Conservation (phyloP, 2,329 filamentous ascomycete species). For the Ophiostoma sp. region DNA sequence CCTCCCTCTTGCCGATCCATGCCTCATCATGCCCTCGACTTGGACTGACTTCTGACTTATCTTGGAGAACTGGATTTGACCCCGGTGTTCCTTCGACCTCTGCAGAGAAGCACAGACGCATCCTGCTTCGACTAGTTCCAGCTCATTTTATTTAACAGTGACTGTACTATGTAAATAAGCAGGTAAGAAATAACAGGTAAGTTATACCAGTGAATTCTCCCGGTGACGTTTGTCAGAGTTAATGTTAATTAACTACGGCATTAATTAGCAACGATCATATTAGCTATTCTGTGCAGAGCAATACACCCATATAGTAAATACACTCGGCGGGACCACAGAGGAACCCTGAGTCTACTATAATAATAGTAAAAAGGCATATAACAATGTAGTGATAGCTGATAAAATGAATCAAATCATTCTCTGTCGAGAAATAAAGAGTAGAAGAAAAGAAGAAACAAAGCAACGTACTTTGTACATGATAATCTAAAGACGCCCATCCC, state of each 20-base stretch:
- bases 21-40: not conserved
- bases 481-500: not conserved
- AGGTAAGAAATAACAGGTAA: not conserved
- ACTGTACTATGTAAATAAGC: not conserved
- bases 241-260: not conserved
- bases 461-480: not conserved
- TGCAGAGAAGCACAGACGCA: not conserved
- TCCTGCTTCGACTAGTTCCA: not conserved
- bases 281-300: not conserved
- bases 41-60: not conserved
- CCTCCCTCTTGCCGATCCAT: constrained; percentile 1
- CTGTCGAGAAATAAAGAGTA: not conserved
- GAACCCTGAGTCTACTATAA: not conserved
- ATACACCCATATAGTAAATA: not conserved
- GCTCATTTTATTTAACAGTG: not conserved
- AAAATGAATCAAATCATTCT: not conserved
- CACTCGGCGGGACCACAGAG: not conserved
- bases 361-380: not conserved
- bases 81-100: not conserved
- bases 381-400: not conserved
- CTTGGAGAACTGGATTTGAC: not conserved
- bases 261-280: not conserved
- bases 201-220: not conserved
- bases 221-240: not conserved
- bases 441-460: not conserved